Evolutionary conservation across 768 basidiomycete genomes (phyloP).

Genomic region (Amanita rubescens): DNA sequence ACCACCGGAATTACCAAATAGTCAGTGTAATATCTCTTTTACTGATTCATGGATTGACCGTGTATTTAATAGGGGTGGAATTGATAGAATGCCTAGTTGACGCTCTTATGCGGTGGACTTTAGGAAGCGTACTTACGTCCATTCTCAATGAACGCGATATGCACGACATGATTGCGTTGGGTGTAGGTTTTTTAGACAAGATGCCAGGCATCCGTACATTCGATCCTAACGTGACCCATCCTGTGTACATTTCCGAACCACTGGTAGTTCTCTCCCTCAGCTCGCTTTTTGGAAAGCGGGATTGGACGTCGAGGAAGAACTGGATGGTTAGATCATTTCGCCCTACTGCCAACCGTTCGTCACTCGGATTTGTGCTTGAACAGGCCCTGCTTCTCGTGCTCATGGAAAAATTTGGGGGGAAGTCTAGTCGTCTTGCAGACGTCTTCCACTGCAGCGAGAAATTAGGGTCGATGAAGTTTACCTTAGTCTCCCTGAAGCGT

Average conservation of each 20-base stretch:
- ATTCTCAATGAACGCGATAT: neutral
- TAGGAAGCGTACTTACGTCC: neutral
- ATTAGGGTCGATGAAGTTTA: conserved; percentile 2
- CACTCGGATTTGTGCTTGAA: conserved; percentile 1
- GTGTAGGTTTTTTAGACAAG: neutral
- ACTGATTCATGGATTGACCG: too few relatives aligned
- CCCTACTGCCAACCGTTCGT: neutral
- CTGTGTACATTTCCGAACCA: conserved; percentile 13
- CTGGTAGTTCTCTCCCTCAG: conserved; percentile 13
- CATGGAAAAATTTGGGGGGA: conserved; percentile 6
- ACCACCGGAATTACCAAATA: too few relatives aligned
- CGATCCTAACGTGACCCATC: neutral
- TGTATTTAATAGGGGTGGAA: neutral
- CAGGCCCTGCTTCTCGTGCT: conserved; percentile 1
- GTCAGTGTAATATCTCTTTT: too few relatives aligned
- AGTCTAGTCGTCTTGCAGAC: neutral
- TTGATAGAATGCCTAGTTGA: neutral
- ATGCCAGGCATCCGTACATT: neutral
- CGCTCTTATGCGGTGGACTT: neutral
- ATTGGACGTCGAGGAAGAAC: conserved; percentile 1
- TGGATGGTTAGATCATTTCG: conserved; percentile 1
- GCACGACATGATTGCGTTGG: neutral
- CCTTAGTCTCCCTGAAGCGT: conserved; percentile 6
- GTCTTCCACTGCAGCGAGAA: conserved; percentile 1
- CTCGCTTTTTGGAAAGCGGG: conserved; percentile 6